Evolutionary conservation across 2,329 filamentous ascomycete genomes (phyloP).

Genomic region (Harringtonia aguacate): DNA sequence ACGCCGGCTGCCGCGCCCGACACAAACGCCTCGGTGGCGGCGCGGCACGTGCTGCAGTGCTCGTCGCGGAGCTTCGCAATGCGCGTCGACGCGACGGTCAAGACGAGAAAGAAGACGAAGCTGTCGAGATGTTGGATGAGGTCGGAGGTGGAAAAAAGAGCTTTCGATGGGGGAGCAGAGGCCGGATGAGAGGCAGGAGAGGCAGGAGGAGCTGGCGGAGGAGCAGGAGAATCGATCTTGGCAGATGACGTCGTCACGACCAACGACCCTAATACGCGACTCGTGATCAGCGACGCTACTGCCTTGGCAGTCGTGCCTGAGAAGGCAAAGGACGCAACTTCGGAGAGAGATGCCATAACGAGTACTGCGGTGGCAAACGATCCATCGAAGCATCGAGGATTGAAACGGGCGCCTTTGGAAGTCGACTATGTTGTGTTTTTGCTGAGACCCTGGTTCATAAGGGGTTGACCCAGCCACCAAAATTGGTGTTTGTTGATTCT

Average conservation of each 20-base stretch:
- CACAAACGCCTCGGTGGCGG: background rate
- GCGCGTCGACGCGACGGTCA: background rate
- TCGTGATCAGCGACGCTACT: background rate
- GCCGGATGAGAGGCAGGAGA: background rate
- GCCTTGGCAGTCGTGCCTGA: conserved; percentile 1
- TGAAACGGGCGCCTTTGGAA: background rate
- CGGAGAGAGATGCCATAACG: background rate
- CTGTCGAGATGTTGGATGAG: background rate
- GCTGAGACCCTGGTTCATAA: too few relatives aligned
- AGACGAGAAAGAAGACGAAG: background rate
- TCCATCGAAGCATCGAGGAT: background rate
- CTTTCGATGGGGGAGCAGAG: background rate
- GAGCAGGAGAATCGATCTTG: background rate
- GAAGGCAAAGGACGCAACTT: background rate
- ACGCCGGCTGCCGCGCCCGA: background rate
- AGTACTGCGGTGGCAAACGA: too few relatives aligned
- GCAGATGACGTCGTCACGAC: too few relatives aligned
- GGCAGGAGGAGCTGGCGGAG: background rate
- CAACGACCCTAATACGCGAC: background rate
- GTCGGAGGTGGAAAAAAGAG: background rate
- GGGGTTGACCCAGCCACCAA: too few relatives aligned
- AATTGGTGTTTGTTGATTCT: too few relatives aligned
- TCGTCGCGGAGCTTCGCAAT: background rate
- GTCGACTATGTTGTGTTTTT: too few relatives aligned
- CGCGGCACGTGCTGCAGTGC: background rate